Evolutionary conservation across 371 early-diverging fungal genomes (phyloP).

Genomic region (Circinella minor): DNA sequence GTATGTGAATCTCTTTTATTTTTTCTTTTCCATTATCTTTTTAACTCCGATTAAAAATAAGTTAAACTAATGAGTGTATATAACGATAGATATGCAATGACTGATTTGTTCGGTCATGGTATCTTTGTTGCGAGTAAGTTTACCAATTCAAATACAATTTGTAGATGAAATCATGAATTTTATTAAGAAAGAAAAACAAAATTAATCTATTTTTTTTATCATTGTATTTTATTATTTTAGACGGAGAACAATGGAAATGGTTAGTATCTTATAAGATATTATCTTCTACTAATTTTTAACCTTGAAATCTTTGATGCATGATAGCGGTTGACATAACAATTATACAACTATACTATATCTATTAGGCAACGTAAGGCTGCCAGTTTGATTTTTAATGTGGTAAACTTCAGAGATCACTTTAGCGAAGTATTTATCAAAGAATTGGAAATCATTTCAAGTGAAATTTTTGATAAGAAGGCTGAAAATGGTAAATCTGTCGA

Average conservation of each 20-base stretch:
- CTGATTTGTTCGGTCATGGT: slow-evolving; percentile 69
- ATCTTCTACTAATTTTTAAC: no score
- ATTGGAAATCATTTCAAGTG: slow-evolving; percentile 26
- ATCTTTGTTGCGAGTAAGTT: slow-evolving; percentile 68
- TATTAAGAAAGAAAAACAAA: slow-evolving; percentile 30
- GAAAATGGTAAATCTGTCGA: slow-evolving; percentile 34
- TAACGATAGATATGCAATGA: slow-evolving; percentile 19
- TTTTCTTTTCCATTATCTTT: not conserved
- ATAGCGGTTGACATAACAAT: no score
- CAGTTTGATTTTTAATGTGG: slow-evolving; percentile 71
- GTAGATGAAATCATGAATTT: not conserved
- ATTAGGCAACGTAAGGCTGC: slow-evolving; percentile 66
- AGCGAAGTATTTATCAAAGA: slow-evolving; percentile 57
- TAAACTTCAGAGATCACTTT: slow-evolving; percentile 73
- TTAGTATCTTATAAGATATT: no score
- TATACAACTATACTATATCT: no score
- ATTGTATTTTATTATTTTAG: slow-evolving; percentile 50
- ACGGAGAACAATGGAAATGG: no score
- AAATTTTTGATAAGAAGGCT: slow-evolving; percentile 37
- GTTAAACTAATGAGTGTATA: not conserved
- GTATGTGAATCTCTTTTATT: not conserved
- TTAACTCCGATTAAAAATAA: not conserved
- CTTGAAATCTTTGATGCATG: no score
- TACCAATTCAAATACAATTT: not conserved
- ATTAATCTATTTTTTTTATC: slow-evolving; percentile 14